Conservation (phyloP, 2,329 filamentous ascomycete genomes). For the Coniochaeta pulveracea region DNA sequence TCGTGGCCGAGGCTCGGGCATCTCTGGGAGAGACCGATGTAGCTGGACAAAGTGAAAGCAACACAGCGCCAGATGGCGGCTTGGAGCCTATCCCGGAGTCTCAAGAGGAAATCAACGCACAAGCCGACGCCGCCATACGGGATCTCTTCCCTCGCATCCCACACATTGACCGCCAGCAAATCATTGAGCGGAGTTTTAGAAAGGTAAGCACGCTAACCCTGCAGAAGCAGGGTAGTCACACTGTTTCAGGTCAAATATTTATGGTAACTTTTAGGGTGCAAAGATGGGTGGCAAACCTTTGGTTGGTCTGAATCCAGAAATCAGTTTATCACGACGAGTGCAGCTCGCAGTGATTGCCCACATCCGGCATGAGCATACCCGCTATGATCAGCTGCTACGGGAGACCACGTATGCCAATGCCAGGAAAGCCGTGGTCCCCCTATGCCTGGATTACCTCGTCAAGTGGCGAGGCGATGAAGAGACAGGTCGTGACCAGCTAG, state of each 20-base stretch:
- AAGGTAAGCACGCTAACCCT: slow-evolving; percentile 34
- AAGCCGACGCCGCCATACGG: slow-evolving; percentile 50
- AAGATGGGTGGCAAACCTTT: slow-evolving; percentile 39
- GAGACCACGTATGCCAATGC: slow-evolving; percentile 49
- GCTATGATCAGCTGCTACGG: slow-evolving; percentile 49
- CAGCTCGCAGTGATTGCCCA: slow-evolving; percentile 56
- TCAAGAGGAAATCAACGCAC: slow-evolving; percentile 48
- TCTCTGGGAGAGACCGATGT: slow-evolving; percentile 15
- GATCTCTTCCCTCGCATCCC: slow-evolving; percentile 57
- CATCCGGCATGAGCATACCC: slow-evolving; percentile 55
- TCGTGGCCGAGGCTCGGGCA: slow-evolving; percentile 43
- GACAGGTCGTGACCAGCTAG: slow-evolving; percentile 54
- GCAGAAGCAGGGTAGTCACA: slow-evolving; percentile 5
- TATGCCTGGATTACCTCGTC: slow-evolving; percentile 54
- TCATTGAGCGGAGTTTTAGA: slow-evolving; percentile 52
- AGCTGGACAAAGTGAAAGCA: slow-evolving; percentile 12
- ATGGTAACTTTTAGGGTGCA: slow-evolving; percentile 32
- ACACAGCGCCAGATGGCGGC: slow-evolving; percentile 28
- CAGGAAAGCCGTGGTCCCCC: slow-evolving; percentile 46
- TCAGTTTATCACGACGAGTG: slow-evolving; percentile 49
- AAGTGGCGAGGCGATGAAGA: slow-evolving; percentile 65
- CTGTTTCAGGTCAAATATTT: slow-evolving; percentile 5
- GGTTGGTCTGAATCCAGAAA: slow-evolving; percentile 44
- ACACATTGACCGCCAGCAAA: slow-evolving; percentile 49
- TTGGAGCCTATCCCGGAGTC: slow-evolving; percentile 50